Evolutionary conservation across 208 protist genomes (phyloP), one percentile per base, ranked within the genome.

Genomic region (Leishmania braziliensis): DNA sequence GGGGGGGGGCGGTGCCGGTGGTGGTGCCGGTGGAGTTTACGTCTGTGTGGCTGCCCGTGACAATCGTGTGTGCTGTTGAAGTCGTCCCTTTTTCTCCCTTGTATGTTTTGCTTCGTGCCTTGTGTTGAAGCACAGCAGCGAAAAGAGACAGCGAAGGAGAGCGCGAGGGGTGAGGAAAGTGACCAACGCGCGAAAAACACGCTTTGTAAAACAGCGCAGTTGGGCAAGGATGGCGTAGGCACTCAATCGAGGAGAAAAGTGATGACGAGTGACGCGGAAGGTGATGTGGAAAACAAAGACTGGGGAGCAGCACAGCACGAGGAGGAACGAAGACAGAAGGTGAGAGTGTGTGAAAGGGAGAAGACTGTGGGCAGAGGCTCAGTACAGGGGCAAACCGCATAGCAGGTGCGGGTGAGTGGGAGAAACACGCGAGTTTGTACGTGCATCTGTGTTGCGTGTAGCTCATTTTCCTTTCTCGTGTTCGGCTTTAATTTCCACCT

Each of bases 121-220:
- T 72, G 39, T 51, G 68, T 51, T 10, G 68, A 50, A 10, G 68
- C 43, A 46, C 43, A 4, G 43, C 43, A 46, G 20, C n/a, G 0
- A 6, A 26, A 33, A 20, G 63, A 29, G 5, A 43, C 18, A 16
- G 66, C 0, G 16, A 26, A 20, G 33, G 5, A 29, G 33, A 50
- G 18, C 23, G 65, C 16, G 18, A 12, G 46, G 12, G 20, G 29
- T 14, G 65, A 8, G 65, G 23, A 26, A 9, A 39, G 65, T 33
- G 12, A 53, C 5, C 29, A 33, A 8, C 58, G n/a, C n/a, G 50
- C 46, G 29, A 75, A 70, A 12, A 56, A 58, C 46, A 56, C 68
- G 29, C 46, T 73, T 51, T 51, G 53, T 29, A 73, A 53, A 73
- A 33, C 68, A n/a, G 68, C 43, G 36, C 68, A 73, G 68, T 36